A percentile compares a stretch with the other conserved stretches of the same genome.
Evolutionary conservation across 108 stramenopile genomes (phyloP).

Genomic region (Fistulifera pelliculosa): DNA sequence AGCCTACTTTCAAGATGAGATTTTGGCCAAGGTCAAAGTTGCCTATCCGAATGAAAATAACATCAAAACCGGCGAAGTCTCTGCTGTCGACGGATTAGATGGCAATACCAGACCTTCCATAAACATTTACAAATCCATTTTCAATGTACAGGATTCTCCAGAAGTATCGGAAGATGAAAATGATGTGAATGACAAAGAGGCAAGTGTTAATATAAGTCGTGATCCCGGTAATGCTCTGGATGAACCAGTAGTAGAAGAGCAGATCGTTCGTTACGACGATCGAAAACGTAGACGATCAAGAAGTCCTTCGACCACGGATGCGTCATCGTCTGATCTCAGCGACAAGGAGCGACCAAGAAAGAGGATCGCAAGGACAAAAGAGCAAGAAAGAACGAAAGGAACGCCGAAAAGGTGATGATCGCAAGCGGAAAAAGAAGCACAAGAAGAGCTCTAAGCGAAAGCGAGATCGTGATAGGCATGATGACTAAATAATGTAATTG

Average conservation of each 20-base stretch:
- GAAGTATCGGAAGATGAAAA: neutral
- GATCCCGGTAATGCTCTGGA: neutral
- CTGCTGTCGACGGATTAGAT: neutral
- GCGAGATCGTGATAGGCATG: too few relatives aligned
- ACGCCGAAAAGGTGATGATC: neutral
- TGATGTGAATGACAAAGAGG: neutral
- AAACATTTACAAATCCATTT: constrained; percentile 32
- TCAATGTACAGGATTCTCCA: constrained; percentile 16
- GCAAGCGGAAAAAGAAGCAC: neutral
- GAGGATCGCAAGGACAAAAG: neutral
- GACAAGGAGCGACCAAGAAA: neutral
- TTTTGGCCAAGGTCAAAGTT: constrained; percentile 14
- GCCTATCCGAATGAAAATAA: neutral
- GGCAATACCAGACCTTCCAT: constrained; percentile 21
- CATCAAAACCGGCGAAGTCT: neutral
- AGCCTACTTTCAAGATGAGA: constrained; percentile 33
- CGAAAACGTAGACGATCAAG: neutral
- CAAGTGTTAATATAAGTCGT: neutral
- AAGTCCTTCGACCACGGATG: neutral
- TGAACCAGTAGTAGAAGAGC: constrained; percentile 3
- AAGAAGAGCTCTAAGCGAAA: neutral
- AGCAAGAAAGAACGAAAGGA: neutral
- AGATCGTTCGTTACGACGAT: constrained; percentile 2
- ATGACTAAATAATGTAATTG: too few relatives aligned
- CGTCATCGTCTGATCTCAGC: neutral